Conservation (phyloP, 495 filamentous ascomycete genomes). For the Penicillium steckii region DNA sequence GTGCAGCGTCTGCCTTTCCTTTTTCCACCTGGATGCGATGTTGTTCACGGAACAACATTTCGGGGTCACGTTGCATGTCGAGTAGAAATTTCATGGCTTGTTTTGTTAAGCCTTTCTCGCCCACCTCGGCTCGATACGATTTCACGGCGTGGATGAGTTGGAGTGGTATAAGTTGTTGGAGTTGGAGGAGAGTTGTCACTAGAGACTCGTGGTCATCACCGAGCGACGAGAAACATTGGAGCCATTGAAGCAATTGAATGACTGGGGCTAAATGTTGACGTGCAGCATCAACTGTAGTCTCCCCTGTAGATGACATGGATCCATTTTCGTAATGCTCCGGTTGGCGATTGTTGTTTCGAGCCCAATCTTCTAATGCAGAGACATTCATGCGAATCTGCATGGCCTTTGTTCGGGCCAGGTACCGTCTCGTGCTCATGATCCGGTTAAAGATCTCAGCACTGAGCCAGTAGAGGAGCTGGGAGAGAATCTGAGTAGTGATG, state of each 20-base stretch:
- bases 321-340: constrained; percentile 96
- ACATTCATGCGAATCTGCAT: constrained; percentile 99
- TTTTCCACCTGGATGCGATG: constrained; percentile 34
- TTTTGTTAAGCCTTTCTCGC: constrained; percentile 86
- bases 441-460: constrained; percentile 97
- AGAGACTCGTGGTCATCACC: constrained; percentile 90
- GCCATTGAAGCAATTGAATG: constrained; percentile 94
- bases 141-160: constrained; percentile 92
- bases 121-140: constrained; percentile 91
- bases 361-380: constrained; percentile 94
- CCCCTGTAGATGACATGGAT: constrained; percentile 80
- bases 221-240: constrained; percentile 95
- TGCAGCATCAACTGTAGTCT: constrained; percentile 78
- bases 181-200: constrained; percentile 82
- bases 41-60: constrained; percentile 36
- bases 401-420: constrained; percentile 93
- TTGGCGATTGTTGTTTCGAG: constrained; percentile 84
- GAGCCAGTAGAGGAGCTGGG: constrained; percentile 95
- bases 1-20: constrained; percentile 21
- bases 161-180: constrained; percentile 77
- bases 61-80: constrained; percentile 69
- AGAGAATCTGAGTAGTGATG: constrained; percentile 86
- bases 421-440: constrained; percentile 92
- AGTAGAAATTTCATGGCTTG: constrained; percentile 82
- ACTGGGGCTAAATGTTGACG: constrained; percentile 83